Conservation (phyloP, 148 eudicot species). For the Spergularia bocconei region DNA sequence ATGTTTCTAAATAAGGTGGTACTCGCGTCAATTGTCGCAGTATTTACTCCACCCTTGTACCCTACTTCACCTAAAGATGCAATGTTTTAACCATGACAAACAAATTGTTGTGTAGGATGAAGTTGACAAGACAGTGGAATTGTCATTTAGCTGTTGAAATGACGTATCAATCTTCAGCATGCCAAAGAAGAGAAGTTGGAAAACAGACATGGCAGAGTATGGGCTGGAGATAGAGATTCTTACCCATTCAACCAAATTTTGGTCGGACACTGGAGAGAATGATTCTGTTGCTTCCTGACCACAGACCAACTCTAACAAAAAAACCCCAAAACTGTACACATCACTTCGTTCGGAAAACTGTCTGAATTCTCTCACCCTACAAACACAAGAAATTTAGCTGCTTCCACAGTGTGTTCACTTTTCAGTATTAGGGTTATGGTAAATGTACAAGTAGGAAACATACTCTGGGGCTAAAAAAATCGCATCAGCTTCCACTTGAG, state of each 20-base stretch:
- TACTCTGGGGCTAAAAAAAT: constrained; percentile 94
- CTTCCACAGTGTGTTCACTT: background rate
- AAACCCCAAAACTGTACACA: constrained; percentile 80
- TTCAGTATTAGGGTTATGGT: background rate
- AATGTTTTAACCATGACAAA: background rate
- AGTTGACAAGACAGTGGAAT: constrained; percentile 14
- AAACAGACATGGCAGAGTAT: constrained; percentile 3
- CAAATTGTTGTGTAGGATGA: constrained; percentile 5
- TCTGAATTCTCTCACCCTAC: constrained; percentile 85
- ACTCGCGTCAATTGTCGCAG: constrained; percentile 1
- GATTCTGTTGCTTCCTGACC: constrained; percentile 74
- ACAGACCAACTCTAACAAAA: constrained; percentile 80
- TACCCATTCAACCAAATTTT: constrained; percentile 84
- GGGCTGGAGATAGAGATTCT: constrained; percentile 19
- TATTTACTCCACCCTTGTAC: constrained; percentile 1
- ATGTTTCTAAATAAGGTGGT: background rate
- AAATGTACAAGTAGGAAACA: constrained; percentile 14
- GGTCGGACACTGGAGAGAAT: constrained; percentile 46
- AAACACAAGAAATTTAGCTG: constrained; percentile 20
- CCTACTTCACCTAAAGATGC: constrained; percentile 2
- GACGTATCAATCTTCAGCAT: constrained; percentile 14
- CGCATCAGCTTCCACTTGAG: constrained; percentile 68
- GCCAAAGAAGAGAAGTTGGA: background rate
- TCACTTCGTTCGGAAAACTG: constrained; percentile 91
- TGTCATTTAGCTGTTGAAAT: constrained; percentile 19